Conservation (phyloP, 2,329 filamentous ascomycete species). For the Colletotrichum tropicale region DNA sequence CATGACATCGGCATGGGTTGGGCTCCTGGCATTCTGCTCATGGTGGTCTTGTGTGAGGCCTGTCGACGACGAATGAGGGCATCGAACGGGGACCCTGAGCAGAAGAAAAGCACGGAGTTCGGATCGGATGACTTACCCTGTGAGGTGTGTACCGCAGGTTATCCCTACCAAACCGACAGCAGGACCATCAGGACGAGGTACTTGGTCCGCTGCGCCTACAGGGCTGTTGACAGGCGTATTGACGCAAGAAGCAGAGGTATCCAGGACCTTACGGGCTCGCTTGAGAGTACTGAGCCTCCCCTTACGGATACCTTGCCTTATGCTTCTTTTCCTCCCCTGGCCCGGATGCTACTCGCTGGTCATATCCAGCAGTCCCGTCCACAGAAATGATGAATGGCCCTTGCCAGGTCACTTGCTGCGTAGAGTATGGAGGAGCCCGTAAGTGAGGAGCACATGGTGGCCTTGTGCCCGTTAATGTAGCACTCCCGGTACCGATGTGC, state of each 20-base stretch:
- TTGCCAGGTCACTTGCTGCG: neutral
- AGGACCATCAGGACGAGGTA: neutral
- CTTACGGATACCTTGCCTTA: neutral
- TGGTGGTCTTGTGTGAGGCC: neutral
- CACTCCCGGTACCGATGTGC: neutral
- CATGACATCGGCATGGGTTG: neutral
- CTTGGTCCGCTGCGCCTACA: neutral
- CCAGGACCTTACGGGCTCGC: neutral
- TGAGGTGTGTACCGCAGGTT: neutral
- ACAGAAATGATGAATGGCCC: neutral
- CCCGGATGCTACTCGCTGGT: neutral
- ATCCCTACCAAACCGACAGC: neutral
- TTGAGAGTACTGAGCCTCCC: neutral
- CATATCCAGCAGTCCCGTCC: neutral
- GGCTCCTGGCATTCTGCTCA: neutral
- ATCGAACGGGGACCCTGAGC: neutral
- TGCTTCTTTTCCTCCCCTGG: constrained; percentile 13
- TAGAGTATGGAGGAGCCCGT: neutral
- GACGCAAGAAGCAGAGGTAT: neutral
- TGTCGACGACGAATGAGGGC: neutral
- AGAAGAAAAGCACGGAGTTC: neutral
- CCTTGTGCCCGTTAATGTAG: neutral
- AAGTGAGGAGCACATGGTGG: neutral
- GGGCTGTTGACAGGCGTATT: neutral
- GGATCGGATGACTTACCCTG: constrained; percentile 1